Evolutionary conservation across 106 monocot species (phyloP).

Genomic region (Hemerocallis citrina): DNA sequence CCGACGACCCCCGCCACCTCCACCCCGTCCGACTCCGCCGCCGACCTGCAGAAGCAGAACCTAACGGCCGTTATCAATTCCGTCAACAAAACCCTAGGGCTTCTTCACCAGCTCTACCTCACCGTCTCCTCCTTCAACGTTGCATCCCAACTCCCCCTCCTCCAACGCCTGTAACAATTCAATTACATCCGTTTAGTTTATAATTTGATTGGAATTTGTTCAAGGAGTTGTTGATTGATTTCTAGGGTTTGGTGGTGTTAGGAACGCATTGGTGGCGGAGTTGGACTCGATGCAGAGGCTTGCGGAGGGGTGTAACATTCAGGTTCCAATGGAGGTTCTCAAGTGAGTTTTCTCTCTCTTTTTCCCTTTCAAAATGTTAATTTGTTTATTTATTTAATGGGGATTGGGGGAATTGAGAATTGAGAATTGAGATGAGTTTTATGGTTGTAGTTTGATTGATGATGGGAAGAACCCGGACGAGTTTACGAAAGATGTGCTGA

Average conservation of each 20-base stretch:
- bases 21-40: not conserved
- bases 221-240: no score
- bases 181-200: no score
- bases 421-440: not conserved
- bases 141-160: conserved; percentile 82
- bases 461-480: conserved; percentile 97
- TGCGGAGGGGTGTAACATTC: conserved; percentile 73
- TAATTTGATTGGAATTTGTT: no score
- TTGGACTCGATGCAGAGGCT: conserved; percentile 88
- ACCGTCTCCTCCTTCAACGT: conserved; percentile 88
- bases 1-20: conserved; percentile 6
- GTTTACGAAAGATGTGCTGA: conserved; percentile 77
- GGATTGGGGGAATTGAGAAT: no score
- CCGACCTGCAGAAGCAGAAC: conserved; percentile 58
- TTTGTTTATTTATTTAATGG: no score
- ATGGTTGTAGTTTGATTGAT: conserved; percentile 63
- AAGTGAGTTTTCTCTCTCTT: conserved; percentile 41
- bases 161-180: conserved; percentile 72
- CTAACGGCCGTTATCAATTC: conserved; percentile 52
- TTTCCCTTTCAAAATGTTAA: not conserved
- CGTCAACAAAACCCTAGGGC: conserved; percentile 71
- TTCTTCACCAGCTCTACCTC: conserved; percentile 90
- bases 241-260: not conserved
- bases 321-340: conserved; percentile 89
- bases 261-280: conserved; percentile 73